Base-by-base conservation (phyloP, 2,329 filamentous ascomycete species). In the Penicillium sp. region DNA sequence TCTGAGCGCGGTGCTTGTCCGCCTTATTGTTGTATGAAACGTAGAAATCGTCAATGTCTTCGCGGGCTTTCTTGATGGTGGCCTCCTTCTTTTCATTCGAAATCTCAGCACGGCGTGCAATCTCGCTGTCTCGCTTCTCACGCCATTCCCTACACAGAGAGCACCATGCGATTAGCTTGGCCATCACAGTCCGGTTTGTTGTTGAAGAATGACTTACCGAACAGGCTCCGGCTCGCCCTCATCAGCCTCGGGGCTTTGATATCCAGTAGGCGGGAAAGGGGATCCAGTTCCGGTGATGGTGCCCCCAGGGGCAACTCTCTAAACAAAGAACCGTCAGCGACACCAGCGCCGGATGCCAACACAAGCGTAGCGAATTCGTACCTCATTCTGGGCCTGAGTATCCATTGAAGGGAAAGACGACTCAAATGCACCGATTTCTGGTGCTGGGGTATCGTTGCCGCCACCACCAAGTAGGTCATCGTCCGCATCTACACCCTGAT, bases 1-100 rank as follows among this genome's bases (percentile, higher is more conserved):
- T 92, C 71, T 94, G 86, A 14, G 83, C 75, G 52, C 95, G 83
- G 42, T 78, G 79, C 76, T 96, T 96, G 65, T 98, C 92, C 65
- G 92, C 90, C 72, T 95, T 95, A 66, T 84, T 82, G 73, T 96
- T 96, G 74, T 98, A 98, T 69, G 95, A 95, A 61, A 95, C 89
- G 74, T 98, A 98, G 70, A 96, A 98, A 64, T 95, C 92, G 64
- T 98, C 92, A 49, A 98, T 94, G 65, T 93, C 92, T 62, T 89
- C 78, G 60, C 88, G 87, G 8, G 92, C 92, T 54, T 92, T 87
- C 63, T 86, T 80, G 60, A 95, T 71, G 1, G 88, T 95, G 63
- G 90, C 82, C 47, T 79, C 77, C 63, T 92, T 92, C 69, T 89
- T 86, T 50, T 79, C 74, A 28, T 80, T 79, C 37, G 90, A 90